Evolutionary conservation across 352 stramenopile species (phyloP).

Genomic region (Globisporangium splendens): DNA sequence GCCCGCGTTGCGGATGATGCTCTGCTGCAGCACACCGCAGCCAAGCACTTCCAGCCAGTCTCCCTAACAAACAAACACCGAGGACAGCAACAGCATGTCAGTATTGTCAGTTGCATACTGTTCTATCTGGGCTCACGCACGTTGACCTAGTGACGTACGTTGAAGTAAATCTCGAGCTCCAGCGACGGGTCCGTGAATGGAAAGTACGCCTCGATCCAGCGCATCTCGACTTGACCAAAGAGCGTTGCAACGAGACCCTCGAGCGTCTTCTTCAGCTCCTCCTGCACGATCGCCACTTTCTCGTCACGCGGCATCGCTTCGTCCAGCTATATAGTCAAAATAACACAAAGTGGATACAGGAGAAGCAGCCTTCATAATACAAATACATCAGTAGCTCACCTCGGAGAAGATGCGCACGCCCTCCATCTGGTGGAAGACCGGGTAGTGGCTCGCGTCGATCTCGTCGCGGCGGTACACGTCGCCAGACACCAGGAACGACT

Average conservation of each 20-base stretch:
- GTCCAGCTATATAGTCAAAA: conserved; percentile 30
- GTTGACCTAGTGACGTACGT: conserved; percentile 34
- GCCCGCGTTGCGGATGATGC: conserved; percentile 91
- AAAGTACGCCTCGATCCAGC: conserved; percentile 99
- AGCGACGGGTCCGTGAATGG: conserved; percentile 98
- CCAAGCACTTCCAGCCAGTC: conserved; percentile 99
- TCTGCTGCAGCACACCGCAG: conserved; percentile 95
- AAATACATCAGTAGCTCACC: conserved; percentile 19
- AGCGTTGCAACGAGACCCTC: conserved; percentile 94
- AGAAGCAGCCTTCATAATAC: background rate
- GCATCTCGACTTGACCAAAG: conserved; percentile 92
- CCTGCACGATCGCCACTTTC: conserved; percentile 75
- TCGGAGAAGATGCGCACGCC: conserved; percentile 94
- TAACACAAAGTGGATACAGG: background rate
- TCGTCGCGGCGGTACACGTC: conserved; percentile 98
- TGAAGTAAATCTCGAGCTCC: conserved; percentile 98
- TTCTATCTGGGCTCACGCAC: background rate
- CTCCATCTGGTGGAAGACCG: conserved; percentile 99
- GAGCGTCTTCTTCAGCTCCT: conserved; percentile 94
- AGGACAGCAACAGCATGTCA: no score
- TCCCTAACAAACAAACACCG: conserved; percentile 31
- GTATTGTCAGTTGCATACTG: background rate
- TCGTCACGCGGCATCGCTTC: conserved; percentile 54
- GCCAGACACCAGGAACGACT: conserved; percentile 91
- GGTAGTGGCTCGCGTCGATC: conserved; percentile 99